These are phyloP conservation scores for Pseudogymnoascus sp. DNA, from an alignment of 2,329 filamentous ascomycete genomes.

Conservation along the genomic window DNA sequence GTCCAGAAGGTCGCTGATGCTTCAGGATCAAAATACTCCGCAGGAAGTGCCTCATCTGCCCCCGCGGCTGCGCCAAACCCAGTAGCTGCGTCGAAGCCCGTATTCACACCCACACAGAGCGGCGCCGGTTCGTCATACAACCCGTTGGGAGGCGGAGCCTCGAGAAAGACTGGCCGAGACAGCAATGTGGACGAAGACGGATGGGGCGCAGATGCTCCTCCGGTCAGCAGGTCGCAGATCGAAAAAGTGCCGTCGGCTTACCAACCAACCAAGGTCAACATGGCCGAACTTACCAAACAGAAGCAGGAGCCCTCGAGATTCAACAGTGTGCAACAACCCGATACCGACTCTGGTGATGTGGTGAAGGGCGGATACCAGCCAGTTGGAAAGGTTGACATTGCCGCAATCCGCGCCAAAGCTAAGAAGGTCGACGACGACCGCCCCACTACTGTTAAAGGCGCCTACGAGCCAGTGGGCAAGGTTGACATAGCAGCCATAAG, in stretches of 20 bases:
- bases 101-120: slow-evolving; percentile 69
- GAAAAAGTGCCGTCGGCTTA: slow-evolving; percentile 92
- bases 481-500: slow-evolving; percentile 95
- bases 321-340: slow-evolving; percentile 38
- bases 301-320: slow-evolving; percentile 59
- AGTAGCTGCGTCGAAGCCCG: slow-evolving; percentile 77
- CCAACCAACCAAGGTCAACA: slow-evolving; percentile 90
- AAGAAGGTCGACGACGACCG: slow-evolving; percentile 66
- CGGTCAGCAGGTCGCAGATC: slow-evolving; percentile 73
- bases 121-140: slow-evolving; percentile 48
- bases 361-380: slow-evolving; percentile 86
- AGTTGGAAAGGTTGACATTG: slow-evolving; percentile 95
- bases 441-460: slow-evolving; percentile 78
- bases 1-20: slow-evolving; percentile 91
- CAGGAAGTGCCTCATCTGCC: slow-evolving; percentile 44
- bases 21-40: slow-evolving; percentile 89
- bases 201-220: slow-evolving; percentile 93
- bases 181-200: slow-evolving; percentile 71
- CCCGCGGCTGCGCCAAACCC: slow-evolving; percentile 50
- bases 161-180: slow-evolving; percentile 44
- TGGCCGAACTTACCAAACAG: slow-evolving; percentile 73
- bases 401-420: slow-evolving; percentile 71
- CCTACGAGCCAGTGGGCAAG: slow-evolving; percentile 92
- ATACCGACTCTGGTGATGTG: slow-evolving; percentile 46
- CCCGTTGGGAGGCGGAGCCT: slow-evolving; percentile 58